A percentile compares a stretch with the other conserved stretches of the same genome.
Evolutionary conservation across 2,329 filamentous ascomycete genomes (phyloP).

Genomic region (Allantophomopsis lycopodina): DNA sequence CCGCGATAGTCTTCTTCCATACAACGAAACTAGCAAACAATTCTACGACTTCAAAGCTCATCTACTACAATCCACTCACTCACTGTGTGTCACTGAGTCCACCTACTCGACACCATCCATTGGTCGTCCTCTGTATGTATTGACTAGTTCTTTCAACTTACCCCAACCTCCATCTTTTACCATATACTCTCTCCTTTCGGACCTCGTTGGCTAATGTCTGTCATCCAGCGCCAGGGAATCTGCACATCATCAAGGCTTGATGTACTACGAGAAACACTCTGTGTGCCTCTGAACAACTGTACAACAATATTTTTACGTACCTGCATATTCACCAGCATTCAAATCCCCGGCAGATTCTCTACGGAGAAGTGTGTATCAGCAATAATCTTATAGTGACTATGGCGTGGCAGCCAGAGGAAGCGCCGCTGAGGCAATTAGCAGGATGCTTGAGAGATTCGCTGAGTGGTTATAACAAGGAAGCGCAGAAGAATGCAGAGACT

Average conservation of each 20-base stretch:
- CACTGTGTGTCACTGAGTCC: no score
- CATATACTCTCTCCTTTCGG: no score
- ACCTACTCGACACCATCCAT: no score
- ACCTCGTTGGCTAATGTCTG: no score
- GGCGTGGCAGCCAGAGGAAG: conserved; percentile 85
- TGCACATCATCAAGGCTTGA: not conserved
- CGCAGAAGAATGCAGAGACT: conserved; percentile 80
- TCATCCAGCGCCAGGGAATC: not conserved
- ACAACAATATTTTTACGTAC: not conserved
- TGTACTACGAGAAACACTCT: not conserved
- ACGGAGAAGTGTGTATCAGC: not conserved
- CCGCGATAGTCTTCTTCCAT: no score
- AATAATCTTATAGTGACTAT: conserved; percentile 30
- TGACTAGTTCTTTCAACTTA: no score
- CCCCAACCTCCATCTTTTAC: no score
- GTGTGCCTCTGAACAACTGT: not conserved
- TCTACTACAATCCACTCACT: no score
- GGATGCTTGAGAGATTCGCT: conserved; percentile 85
- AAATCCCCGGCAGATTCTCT: not conserved
- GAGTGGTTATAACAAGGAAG: conserved; percentile 64
- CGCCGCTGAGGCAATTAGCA: conserved; percentile 80
- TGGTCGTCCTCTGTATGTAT: no score
- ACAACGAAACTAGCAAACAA: no score
- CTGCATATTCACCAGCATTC: not conserved
- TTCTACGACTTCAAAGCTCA: no score